A percentile compares a stretch with the other conserved stretches of the same genome.
Conservation (phyloP, 1,139 yeast genomes). For the Meyerozyma athensensis region DNA sequence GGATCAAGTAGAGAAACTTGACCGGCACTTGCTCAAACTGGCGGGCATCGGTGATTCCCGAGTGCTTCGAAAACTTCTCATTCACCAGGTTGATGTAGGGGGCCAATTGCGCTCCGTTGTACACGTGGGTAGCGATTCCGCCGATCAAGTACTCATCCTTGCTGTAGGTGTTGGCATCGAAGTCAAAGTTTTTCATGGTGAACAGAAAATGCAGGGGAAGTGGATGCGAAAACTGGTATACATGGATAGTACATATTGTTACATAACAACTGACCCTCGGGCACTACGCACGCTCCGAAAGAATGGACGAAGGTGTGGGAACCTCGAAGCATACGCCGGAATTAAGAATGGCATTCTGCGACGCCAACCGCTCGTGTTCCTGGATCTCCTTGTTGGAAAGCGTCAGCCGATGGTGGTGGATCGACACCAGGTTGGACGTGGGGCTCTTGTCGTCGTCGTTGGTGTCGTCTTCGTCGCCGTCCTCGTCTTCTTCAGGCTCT, state of each 20-base stretch:
- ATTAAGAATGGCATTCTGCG: slow-evolving; percentile 9
- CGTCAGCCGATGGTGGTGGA: slow-evolving; percentile 1
- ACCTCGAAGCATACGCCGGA: slow-evolving; percentile 4
- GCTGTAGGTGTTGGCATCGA: slow-evolving; percentile 20
- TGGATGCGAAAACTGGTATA: background rate
- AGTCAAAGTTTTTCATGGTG: slow-evolving; percentile 17
- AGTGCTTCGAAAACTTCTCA: slow-evolving; percentile 7
- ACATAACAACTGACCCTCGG: background rate
- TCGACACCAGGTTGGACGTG: slow-evolving; percentile 2
- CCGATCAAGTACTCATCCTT: slow-evolving; percentile 25
- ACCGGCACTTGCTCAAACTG: slow-evolving; percentile 23
- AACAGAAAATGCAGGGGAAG: background rate
- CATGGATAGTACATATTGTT: background rate
- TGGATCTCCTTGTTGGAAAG: slow-evolving; percentile 7
- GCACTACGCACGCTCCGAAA: background rate
- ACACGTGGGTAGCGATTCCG: slow-evolving; percentile 31
- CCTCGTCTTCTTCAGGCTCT: slow-evolving; percentile 18
- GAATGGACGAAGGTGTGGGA: background rate
- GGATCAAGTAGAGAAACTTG: slow-evolving; percentile 37
- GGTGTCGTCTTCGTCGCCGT: slow-evolving; percentile 18
- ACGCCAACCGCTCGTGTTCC: slow-evolving; percentile 10
- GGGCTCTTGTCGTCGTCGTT: slow-evolving; percentile 10
- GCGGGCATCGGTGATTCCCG: slow-evolving; percentile 6
- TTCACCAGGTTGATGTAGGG: slow-evolving; percentile 21
- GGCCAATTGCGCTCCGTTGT: slow-evolving; percentile 26